phyloP scores from a whole-genome alignment of 129 eudicot genomes.

The Deinandra increscens region DNA sequence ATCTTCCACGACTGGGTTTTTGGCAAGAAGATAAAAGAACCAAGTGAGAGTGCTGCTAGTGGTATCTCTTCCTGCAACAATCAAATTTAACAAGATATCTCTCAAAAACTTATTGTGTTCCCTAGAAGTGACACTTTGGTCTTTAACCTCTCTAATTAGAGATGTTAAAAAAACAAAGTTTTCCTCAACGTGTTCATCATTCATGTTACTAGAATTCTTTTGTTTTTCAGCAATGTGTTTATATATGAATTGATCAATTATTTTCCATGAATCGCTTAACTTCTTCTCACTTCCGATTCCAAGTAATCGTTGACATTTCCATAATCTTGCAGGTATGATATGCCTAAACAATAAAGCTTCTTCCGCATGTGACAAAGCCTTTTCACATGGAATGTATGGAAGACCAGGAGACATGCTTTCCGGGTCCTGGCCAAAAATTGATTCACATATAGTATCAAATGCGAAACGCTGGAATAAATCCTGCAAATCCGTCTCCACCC shows the following conservation, averaged over 20 bases:
- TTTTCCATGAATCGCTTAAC: constrained; percentile 14
- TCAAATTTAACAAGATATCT: constrained; percentile 23
- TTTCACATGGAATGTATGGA: constrained; percentile 18
- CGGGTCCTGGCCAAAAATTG: constrained; percentile 28
- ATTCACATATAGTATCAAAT: constrained; percentile 30
- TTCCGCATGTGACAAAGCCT: constrained; percentile 30
- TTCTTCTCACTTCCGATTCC: constrained; percentile 38
- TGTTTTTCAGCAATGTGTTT: constrained; percentile 17
- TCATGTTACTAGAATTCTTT: not conserved
- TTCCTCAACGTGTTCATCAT: not conserved
- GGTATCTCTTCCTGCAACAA: constrained; percentile 39
- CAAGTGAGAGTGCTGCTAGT: constrained; percentile 34
- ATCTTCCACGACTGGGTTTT: constrained; percentile 25
- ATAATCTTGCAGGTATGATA: constrained; percentile 26
- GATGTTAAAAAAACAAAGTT: constrained; percentile 15
- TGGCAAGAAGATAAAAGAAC: constrained; percentile 23
- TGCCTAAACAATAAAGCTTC: constrained; percentile 28
- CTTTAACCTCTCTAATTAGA: not conserved
- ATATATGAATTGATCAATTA: constrained; percentile 9
- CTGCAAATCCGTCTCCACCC: constrained; percentile 40
- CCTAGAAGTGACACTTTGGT: not conserved
- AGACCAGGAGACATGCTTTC: constrained; percentile 19
- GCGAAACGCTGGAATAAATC: constrained; percentile 32
- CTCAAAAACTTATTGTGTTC: not conserved
- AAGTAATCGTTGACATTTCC: constrained; percentile 38